phyloP scores from a whole-genome alignment of 352 stramenopile species.

The Phytophthora colocasiae region DNA sequence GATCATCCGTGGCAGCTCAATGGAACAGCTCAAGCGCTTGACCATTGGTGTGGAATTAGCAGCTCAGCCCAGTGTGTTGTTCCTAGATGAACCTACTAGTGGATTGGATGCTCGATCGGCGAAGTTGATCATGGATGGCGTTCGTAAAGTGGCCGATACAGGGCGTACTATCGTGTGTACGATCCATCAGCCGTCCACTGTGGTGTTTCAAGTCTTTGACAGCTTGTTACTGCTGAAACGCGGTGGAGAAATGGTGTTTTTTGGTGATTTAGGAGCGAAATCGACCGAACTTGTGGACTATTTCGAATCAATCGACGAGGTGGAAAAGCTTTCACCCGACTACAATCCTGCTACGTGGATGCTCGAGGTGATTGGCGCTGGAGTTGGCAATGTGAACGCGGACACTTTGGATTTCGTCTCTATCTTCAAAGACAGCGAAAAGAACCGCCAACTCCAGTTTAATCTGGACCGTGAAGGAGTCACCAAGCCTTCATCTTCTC shows the following conservation, averaged over 20 bases:
- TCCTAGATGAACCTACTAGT: conserved; percentile 29
- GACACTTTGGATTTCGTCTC: conserved; percentile 8
- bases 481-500: conserved; percentile 1
- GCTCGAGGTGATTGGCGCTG: conserved; percentile 15
- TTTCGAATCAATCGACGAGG: conserved; percentile 15
- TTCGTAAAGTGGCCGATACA: conserved; percentile 23
- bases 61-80: conserved; percentile 22
- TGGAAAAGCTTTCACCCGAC: conserved; percentile 3
- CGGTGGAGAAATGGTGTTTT: conserved; percentile 20
- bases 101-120: conserved; percentile 20
- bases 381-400: conserved; percentile 3
- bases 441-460: neutral
- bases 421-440: conserved; percentile 18
- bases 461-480: conserved; percentile 14
- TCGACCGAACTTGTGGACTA: conserved; percentile 10
- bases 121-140: conserved; percentile 28
- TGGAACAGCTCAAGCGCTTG: conserved; percentile 30
- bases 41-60: conserved; percentile 26
- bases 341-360: conserved; percentile 22
- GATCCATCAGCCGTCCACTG: conserved; percentile 15
- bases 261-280: conserved; percentile 13
- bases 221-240: conserved; percentile 18
- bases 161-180: conserved; percentile 9
- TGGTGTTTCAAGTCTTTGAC: conserved; percentile 18
- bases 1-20: conserved; percentile 41